Evolutionary conservation across 768 basidiomycete species (phyloP).

Genomic region (Serendipita sp.): DNA sequence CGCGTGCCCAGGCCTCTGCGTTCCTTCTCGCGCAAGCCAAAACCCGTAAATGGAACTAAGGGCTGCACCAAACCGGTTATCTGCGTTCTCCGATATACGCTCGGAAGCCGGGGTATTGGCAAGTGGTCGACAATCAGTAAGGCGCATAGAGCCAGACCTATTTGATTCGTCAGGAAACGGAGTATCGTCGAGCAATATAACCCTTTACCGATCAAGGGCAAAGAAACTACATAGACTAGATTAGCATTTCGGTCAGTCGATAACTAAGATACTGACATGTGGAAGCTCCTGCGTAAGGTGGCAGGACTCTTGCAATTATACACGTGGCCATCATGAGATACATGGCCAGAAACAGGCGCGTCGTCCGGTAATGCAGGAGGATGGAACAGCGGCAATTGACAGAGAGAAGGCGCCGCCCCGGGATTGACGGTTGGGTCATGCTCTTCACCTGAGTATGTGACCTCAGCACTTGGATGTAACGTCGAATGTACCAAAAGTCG

Average conservation of each 20-base stretch:
- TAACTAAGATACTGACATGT: slow-evolving; percentile 31
- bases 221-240: slow-evolving; percentile 26
- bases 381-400: slow-evolving; percentile 40
- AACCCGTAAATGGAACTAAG: slow-evolving; percentile 39
- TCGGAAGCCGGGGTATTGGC: slow-evolving; percentile 26
- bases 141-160: slow-evolving; percentile 33
- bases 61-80: slow-evolving; percentile 46
- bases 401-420: slow-evolving; percentile 37
- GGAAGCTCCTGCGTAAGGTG: slow-evolving; percentile 28
- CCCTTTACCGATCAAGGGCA: slow-evolving; percentile 29
- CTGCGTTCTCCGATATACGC: slow-evolving; percentile 21
- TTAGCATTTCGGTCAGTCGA: neutral
- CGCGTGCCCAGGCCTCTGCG: slow-evolving; percentile 14
- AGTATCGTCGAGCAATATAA: neutral
- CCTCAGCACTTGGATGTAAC: neutral
- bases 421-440: slow-evolving; percentile 26
- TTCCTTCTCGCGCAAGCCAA: slow-evolving; percentile 36
- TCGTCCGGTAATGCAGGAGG: slow-evolving; percentile 19
- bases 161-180: neutral
- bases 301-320: slow-evolving; percentile 40
- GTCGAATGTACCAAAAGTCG: neutral
- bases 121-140: slow-evolving; percentile 29
- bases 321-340: slow-evolving; percentile 41
- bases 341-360: slow-evolving; percentile 17
- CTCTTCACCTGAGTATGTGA: slow-evolving; percentile 29